Evolutionary conservation across 257 asterid species (phyloP), one percentile per base, ranked within the genome.

Genomic region (Ophiorrhiza pumila): DNA sequence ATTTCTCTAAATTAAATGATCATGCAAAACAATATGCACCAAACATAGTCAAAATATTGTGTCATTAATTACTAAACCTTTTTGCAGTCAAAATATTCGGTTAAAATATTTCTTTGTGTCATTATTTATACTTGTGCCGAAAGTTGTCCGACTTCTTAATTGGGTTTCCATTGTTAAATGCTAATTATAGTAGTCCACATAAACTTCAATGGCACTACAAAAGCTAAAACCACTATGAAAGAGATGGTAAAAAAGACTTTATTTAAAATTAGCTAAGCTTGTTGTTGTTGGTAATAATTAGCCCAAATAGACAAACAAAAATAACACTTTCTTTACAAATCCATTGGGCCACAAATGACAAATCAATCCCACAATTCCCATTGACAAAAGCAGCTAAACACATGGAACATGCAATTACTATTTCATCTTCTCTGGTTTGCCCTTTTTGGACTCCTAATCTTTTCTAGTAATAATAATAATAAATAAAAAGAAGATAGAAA

Each of bases 101-200:
- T 27, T 60, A 32, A 31, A 34, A 34, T 34, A 61, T 61, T 31
- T 9, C 4, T 60, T 27, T 27, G n/a, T 66, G 22, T 73, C 23
- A 59, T 25, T 20, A 29, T 41, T 3, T 22, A 50, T 25, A 70
- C 80, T 76, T 76, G 69, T 69, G 62, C 76, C 80, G 76, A 76
- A 76, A 70, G 80, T 57, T 37, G 27, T 50, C n/a, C 14, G 12
- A n/a, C n/a, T n/a, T 55, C 42, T 37, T 55, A 1, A 55, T 39
- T 22, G 27, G 15, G 15, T 55, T 65, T 27, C 31, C n/a, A n/a
- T n/a, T 46, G 27, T 22, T 7, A 2, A 39, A 42, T n/a, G 11
- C 37, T 59, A 68, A 43, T 56, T 45, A 56, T 15, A 68, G 41
- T 25, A 12, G n/a, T 43, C 17, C 15, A 32, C 31, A 12, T 14